These are phyloP conservation scores for Syzygium grande DNA, from an alignment of 345 rosid genomes.

Conservation along the genomic window DNA sequence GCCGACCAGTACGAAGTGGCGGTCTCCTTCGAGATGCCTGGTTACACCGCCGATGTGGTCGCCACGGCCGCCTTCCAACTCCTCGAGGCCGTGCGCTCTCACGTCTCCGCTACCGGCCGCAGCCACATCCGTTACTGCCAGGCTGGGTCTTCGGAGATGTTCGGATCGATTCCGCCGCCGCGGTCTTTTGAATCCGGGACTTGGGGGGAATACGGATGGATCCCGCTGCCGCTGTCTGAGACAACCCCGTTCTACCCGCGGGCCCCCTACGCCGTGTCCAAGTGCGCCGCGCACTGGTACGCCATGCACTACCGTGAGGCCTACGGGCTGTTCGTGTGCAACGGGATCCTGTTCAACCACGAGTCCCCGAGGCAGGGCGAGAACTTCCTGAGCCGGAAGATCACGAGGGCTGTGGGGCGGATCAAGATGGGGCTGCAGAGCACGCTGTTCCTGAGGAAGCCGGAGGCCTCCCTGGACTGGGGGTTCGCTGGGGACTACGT, in stretches of 20 bases:
- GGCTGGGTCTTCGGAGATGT: slow-evolving; percentile 97
- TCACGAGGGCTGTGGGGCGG: slow-evolving; percentile 85
- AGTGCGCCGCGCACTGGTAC: slow-evolving; percentile 97
- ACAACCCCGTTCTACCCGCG: slow-evolving; percentile 82
- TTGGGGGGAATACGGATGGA: neutral
- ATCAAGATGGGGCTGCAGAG: slow-evolving; percentile 81
- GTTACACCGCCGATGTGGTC: slow-evolving; percentile 92
- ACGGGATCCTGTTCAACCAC: slow-evolving; percentile 87
- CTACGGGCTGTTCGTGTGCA: slow-evolving; percentile 78
- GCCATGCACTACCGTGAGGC: slow-evolving; percentile 93
- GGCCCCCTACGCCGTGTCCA: slow-evolving; percentile 94
- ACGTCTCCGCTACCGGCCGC: slow-evolving; percentile 63
- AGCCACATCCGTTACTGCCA: slow-evolving; percentile 68
- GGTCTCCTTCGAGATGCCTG: slow-evolving; percentile 94
- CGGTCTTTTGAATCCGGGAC: too few relatives aligned
- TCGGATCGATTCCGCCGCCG: slow-evolving; percentile 35
- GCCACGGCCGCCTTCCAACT: slow-evolving; percentile 93
- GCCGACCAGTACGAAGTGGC: slow-evolving; percentile 96
- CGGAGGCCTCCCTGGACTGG: slow-evolving; percentile 90
- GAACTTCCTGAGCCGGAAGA: slow-evolving; percentile 89
- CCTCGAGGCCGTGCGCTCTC: slow-evolving; percentile 91
- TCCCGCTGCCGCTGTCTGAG: slow-evolving; percentile 82
- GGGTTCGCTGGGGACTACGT: slow-evolving; percentile 95
- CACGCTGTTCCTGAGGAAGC: slow-evolving; percentile 72
- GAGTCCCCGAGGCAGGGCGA: slow-evolving; percentile 92